Conservation (phyloP, 2,329 filamentous ascomycete species). For the Aspergillus sp. region DNA sequence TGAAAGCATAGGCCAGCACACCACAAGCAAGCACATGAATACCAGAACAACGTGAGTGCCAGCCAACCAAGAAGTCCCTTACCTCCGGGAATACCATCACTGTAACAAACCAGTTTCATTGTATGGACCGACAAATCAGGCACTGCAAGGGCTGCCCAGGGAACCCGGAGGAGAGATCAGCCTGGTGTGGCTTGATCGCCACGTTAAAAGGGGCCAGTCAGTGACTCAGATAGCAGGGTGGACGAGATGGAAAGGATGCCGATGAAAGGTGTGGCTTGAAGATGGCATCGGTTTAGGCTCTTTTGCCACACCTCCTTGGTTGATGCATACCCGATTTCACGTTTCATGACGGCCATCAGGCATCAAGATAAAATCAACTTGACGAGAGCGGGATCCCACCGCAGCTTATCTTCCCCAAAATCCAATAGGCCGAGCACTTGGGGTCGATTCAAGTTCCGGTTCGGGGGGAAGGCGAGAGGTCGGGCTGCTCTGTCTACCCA, state of each 20-base stretch:
- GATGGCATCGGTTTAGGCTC: neutral
- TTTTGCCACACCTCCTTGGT: neutral
- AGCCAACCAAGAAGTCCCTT: neutral
- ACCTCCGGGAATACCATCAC: too few species aligned
- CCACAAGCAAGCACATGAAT: too few species aligned
- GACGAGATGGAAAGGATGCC: neutral
- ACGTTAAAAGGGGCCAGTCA: neutral
- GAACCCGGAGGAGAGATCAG: neutral
- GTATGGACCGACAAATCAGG: too few species aligned
- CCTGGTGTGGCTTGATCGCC: neutral
- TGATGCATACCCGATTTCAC: neutral
- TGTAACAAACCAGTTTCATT: too few species aligned
- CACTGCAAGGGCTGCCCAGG: neutral
- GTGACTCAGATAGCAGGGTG: neutral
- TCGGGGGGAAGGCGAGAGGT: neutral
- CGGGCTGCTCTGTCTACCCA: neutral
- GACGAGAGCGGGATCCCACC: neutral
- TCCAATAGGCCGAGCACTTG: neutral
- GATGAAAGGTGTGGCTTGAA: slow-evolving; percentile 3
- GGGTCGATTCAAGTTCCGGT: neutral
- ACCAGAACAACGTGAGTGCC: neutral
- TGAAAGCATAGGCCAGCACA: too few species aligned
- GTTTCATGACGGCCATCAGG: neutral
- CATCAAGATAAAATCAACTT: neutral
- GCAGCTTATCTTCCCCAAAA: neutral